Evolutionary conservation across 2,329 filamentous ascomycete genomes (phyloP).

Genomic region (Diplocarpon rosae): DNA sequence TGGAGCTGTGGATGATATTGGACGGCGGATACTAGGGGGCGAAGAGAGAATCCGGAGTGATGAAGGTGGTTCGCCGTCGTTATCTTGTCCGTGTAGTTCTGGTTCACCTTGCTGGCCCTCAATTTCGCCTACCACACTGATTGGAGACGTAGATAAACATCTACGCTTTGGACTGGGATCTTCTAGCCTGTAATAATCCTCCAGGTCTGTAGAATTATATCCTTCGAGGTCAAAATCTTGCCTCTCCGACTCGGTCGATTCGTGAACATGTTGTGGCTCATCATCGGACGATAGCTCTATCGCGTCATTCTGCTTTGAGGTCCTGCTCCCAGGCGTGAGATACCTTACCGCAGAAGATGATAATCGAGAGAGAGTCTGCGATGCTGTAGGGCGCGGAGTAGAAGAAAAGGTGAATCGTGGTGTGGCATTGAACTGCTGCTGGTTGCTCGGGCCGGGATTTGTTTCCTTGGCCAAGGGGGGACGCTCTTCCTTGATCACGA

Average conservation of each 20-base stretch:
- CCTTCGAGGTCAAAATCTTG: conserved; percentile 7
- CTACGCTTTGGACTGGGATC: conserved; percentile 21
- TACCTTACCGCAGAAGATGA: conserved; percentile 23
- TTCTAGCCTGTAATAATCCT: conserved; percentile 17
- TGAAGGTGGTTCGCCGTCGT: conserved; percentile 11
- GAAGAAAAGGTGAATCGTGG: conserved; percentile 27
- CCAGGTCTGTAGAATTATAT: conserved; percentile 13
- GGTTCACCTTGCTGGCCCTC: conserved; percentile 6
- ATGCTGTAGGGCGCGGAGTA: conserved; percentile 18
- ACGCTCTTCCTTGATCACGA: conserved; percentile 25
- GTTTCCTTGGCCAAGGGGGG: conserved; percentile 16
- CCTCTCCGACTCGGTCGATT: conserved; percentile 21
- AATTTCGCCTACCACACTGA: conserved; percentile 1
- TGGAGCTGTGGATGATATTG: conserved; percentile 18
- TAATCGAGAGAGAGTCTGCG: conserved; percentile 14
- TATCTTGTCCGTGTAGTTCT: conserved; percentile 4
- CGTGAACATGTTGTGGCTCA: conserved; percentile 15
- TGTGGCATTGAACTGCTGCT: conserved; percentile 27
- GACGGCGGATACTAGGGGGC: conserved; percentile 15
- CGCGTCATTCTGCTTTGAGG: conserved; percentile 12
- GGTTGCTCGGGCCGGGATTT: conserved; percentile 17
- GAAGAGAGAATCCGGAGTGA: conserved; percentile 21
- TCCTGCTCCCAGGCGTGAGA: conserved; percentile 18
- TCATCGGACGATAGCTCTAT: conserved; percentile 19
- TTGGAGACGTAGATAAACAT: conserved; percentile 19